phyloP scores from a whole-genome alignment of 768 basidiomycete species.

The Collybia mongolica region DNA sequence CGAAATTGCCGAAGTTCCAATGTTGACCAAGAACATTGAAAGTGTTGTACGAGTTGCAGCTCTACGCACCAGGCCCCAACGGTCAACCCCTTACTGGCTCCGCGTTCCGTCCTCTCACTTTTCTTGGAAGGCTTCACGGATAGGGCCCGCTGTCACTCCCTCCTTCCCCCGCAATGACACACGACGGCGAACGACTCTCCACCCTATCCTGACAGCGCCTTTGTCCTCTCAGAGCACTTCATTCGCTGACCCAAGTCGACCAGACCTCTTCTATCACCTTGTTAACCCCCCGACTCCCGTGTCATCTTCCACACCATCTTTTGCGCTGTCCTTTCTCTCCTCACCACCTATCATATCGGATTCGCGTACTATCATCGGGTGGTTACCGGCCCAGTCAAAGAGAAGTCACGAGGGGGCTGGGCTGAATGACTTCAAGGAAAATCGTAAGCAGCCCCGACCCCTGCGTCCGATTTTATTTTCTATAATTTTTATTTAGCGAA shows the following conservation, averaged over 20 bases:
- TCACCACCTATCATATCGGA: conserved; percentile 39
- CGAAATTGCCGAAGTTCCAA: too few relatives aligned
- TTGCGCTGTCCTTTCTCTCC: conserved; percentile 64
- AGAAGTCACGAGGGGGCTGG: conserved; percentile 38
- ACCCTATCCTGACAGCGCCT: background rate
- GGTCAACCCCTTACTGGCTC: too few relatives aligned
- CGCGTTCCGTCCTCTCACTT: too few relatives aligned
- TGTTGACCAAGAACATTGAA: too few relatives aligned
- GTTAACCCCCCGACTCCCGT: conserved; percentile 50
- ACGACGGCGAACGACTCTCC: too few relatives aligned
- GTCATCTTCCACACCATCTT: conserved; percentile 45
- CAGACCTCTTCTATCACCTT: conserved; percentile 72
- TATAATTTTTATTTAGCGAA: conserved; percentile 36
- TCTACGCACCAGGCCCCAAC: too few relatives aligned
- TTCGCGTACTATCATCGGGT: conserved; percentile 62
- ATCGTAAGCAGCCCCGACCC: conserved; percentile 45
- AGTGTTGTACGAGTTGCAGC: too few relatives aligned
- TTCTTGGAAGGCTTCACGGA: too few relatives aligned
- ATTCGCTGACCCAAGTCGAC: conserved; percentile 51
- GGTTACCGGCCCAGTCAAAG: conserved; percentile 54
- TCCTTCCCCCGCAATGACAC: too few relatives aligned
- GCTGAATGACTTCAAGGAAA: conserved; percentile 70
- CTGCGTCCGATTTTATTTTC: background rate
- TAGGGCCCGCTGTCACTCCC: too few relatives aligned
- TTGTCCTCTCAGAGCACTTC: conserved; percentile 4